Conservation (phyloP, 352 stramenopile genomes). For the Phytophthora pinifolia region DNA sequence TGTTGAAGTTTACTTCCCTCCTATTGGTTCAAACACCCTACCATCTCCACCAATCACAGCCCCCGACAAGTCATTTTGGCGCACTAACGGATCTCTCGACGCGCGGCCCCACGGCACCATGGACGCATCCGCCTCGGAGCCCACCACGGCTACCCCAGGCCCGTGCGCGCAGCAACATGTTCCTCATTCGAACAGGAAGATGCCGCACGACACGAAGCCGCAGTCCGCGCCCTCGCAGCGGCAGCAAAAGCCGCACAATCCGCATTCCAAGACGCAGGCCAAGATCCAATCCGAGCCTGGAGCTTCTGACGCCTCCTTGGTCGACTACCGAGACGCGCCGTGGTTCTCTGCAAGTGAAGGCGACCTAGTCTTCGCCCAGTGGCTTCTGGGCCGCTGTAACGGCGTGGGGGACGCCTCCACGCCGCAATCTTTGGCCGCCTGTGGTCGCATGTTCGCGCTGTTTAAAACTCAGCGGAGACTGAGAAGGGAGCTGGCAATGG, state of each 20-base stretch:
- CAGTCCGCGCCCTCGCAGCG: conserved; percentile 9
- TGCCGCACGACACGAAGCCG: background rate
- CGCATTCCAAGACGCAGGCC: conserved; percentile 4
- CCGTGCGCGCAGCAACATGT: background rate
- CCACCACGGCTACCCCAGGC: background rate
- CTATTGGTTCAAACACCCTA: conserved; percentile 7
- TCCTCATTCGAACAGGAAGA: conserved; percentile 5
- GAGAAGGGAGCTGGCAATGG: conserved; percentile 37
- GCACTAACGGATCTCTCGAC: conserved; percentile 2
- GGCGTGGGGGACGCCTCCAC: conserved; percentile 39
- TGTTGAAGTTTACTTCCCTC: conserved; percentile 8
- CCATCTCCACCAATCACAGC: conserved; percentile 19
- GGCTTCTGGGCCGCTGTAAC: conserved; percentile 58
- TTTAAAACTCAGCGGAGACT: conserved; percentile 51
- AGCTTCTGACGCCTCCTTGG: conserved; percentile 1
- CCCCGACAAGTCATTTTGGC: background rate
- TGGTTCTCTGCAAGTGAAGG: conserved; percentile 51
- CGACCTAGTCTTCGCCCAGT: conserved; percentile 54
- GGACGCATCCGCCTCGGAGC: conserved; percentile 20
- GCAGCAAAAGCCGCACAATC: conserved; percentile 27
- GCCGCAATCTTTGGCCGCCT: conserved; percentile 25
- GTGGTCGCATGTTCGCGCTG: conserved; percentile 41
- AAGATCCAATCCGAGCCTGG: background rate
- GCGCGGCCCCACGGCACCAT: conserved; percentile 14
- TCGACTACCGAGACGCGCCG: conserved; percentile 35